A percentile compares a stretch with the other conserved stretches of the same genome.
Conservation (phyloP, 2,329 filamentous ascomycete genomes). For the Pezicula carpinea region DNA sequence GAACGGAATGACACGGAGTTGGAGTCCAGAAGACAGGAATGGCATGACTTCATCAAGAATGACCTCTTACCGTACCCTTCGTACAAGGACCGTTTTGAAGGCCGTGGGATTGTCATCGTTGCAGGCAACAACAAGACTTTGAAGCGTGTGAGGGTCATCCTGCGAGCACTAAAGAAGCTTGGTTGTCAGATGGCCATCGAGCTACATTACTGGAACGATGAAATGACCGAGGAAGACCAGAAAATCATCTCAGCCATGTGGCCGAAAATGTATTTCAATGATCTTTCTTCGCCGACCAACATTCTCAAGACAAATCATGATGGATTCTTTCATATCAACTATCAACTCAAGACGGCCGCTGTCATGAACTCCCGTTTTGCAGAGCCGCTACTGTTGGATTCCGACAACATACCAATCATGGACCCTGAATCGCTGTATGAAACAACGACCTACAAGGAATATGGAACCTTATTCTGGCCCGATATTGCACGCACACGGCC, state of each 20-base stretch:
- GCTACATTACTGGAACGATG: not conserved
- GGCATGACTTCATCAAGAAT: not conserved
- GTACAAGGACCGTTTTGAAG: not conserved
- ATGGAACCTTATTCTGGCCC: constrained; percentile 32
- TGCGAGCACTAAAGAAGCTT: not conserved
- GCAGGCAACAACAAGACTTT: not conserved
- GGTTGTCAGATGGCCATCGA: not conserved
- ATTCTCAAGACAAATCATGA: not conserved
- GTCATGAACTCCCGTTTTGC: constrained; percentile 32
- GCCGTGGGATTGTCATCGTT: not conserved
- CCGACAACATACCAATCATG: constrained; percentile 31
- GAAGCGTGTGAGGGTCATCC: not conserved
- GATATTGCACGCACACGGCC: constrained; percentile 27
- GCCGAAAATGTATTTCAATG: not conserved
- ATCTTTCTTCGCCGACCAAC: not conserved
- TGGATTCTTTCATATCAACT: constrained; percentile 15
- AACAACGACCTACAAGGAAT: constrained; percentile 19
- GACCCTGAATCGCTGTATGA: constrained; percentile 26
- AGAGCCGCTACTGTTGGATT: constrained; percentile 31
- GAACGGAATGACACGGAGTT: not conserved
- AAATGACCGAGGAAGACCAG: not conserved
- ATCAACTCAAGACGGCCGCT: constrained; percentile 31
- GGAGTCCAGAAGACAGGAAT: not conserved
- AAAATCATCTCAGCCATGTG: not conserved
- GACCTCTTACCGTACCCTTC: not conserved